Evolutionary conservation across 345 rosid species (phyloP), one percentile per base, ranked within the genome.

Genomic region (Euphorbia tirucalli): DNA sequence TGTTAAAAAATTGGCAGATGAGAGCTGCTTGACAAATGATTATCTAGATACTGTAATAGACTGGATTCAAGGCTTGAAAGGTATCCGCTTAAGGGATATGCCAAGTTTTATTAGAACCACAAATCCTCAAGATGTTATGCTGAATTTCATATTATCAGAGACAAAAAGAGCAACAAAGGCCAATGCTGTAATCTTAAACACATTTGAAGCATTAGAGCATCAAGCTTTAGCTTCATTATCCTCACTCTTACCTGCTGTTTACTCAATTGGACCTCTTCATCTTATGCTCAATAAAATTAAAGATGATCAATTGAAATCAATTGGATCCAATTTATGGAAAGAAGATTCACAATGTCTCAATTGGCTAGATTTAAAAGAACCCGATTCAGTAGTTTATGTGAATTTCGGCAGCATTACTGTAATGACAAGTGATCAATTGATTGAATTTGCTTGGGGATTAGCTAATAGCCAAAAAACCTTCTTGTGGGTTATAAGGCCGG

Each of bases 371-470:
- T 27, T 59, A 30, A 71, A 61, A 31, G 46, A 60, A n/a, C 67
- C 74, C 31, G 32, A 49, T 31, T 71, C 67, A 0, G 74, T 71
- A 6, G 46, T 71, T 60, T 61, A 71, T 24, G 74, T 71, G 16
- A 71, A 71, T 61, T 71, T 71, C 32, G 74, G 74, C 19, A 61
- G 74, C 67, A 71, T 71, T 11, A 48, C 74, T 28, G 74, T 71
- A 7, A 71, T 71, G 74, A 60, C 59, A 32, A 46, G 15, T 5
- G 57, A 61, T 1, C 74, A 71, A 13, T 31, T 71, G 54, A 15
- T n/a, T 22, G 74, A 71, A 31, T 71, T 71, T 30, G 66, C 74
- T 7, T 71, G 74, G 74, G 74, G 74, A 46, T 58, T 71, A n/a
- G 66, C 66, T 15, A 61, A 71, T 18, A 71, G 74, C 66, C 31